These are phyloP conservation scores for Colletotrichum euphorbiae DNA, from an alignment of 2,329 filamentous ascomycete species.

Conservation along the genomic window DNA sequence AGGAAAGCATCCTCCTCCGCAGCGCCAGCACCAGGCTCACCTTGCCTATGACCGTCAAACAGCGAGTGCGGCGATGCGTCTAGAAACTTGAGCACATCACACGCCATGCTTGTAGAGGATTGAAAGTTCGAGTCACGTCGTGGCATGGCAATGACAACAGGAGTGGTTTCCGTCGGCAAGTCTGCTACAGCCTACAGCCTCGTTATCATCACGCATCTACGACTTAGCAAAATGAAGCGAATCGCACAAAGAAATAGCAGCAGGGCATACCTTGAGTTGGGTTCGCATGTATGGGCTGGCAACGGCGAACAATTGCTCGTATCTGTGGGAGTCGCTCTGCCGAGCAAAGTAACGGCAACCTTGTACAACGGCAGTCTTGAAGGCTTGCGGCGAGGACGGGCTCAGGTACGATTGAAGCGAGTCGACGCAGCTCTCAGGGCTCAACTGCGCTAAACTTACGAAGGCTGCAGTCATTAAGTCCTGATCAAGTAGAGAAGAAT, in stretches of 20 bases:
- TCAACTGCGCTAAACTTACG: conserved; percentile 72
- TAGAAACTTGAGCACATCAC: conserved; percentile 68
- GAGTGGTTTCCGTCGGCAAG: conserved; percentile 51
- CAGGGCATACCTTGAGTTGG: conserved; percentile 64
- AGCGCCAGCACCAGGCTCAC: conserved; percentile 1
- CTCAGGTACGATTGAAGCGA: conserved; percentile 69
- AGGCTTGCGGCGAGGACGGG: conserved; percentile 66
- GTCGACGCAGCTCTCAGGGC: conserved; percentile 68
- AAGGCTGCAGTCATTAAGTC: conserved; percentile 75
- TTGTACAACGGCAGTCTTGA: conserved; percentile 72
- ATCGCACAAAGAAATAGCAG: neutral
- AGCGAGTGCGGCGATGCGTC: conserved; percentile 62
- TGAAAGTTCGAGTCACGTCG: conserved; percentile 52
- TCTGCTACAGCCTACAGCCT: conserved; percentile 52
- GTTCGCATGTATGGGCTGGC: conserved; percentile 67
- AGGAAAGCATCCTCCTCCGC: conserved; percentile 57
- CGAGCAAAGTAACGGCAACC: conserved; percentile 72
- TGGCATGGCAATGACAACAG: conserved; percentile 50
- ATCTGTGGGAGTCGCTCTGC: conserved; percentile 60
- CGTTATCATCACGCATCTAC: conserved; percentile 8
- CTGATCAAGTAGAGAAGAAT: conserved; percentile 67
- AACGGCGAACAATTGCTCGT: conserved; percentile 65
- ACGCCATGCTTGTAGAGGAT: conserved; percentile 57
- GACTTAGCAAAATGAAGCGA: neutral
- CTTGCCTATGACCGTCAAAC: conserved; percentile 50